Base-by-base conservation (phyloP, 2,329 filamentous ascomycete species). In the Beauveria medogensis region DNA sequence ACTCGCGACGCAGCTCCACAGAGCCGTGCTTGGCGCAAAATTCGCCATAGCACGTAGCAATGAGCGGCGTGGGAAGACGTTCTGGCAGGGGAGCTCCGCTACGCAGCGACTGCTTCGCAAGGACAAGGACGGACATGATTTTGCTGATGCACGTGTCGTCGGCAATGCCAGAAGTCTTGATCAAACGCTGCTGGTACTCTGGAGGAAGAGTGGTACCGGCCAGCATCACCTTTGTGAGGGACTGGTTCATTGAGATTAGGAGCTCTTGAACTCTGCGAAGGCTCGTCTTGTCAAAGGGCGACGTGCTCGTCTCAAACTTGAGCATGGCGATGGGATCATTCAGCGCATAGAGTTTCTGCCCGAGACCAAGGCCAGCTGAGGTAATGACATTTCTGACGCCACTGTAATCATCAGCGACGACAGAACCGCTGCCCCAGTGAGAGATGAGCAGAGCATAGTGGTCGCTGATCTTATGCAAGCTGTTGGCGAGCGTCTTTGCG, bases 371-470 rank as follows among this genome's bases (percentile, higher is more conserved):
- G 1, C 71, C 50, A 4, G 57, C 40, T 22, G 37, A 16, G 12
- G 50, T 51, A 20, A 59, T 59, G 28, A 70, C 2, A 72, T 62
- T 3, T 70, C 62, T 26, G 69, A 69, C 0, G 71, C 69, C 2
- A 71, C 67, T 0, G 65, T 26, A 48, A 12, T 59, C 51, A 12
- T 28, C 53, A 12, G 40, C 65, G 46, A 63, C 66, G 51, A 40
- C 68, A 71, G 61, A 72, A 30, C 1, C 46, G 28, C 71, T 69
- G 5, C 69, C 71, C 76, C 77, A 79, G 61, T 75, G 73, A 0
- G 78, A 79, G 0, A 81, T 64, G 0, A 80, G 64, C 0, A 81
- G 70, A 0, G 80, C 78, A 59, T 82, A 81, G 63, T 80, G 79
- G 61, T 80, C 77, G 0, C 75, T 76, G 1, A 81, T 62, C 0